Percentiles rank a stretch among this genome's conserved stretches.
phyloP scores from a whole-genome alignment of 2,329 filamentous ascomycete species.

The Pestalotiopsis sp. region DNA sequence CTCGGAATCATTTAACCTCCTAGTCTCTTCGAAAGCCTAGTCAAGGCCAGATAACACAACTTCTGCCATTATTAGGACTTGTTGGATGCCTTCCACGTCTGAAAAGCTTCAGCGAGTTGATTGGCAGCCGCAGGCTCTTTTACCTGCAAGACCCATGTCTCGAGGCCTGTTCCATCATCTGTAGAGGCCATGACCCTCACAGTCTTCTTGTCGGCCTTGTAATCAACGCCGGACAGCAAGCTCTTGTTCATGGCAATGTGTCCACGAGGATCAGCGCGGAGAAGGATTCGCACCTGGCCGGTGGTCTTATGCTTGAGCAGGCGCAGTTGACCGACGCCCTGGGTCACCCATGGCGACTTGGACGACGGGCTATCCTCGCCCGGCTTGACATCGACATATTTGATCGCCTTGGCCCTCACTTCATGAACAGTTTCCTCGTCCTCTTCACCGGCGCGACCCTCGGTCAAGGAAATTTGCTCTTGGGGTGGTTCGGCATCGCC shows the following conservation, averaged over 20 bases:
- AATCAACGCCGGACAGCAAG: slow-evolving; percentile 63
- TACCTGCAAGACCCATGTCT: slow-evolving; percentile 73
- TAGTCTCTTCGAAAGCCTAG: neutral
- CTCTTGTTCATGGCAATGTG: slow-evolving; percentile 73
- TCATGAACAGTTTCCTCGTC: slow-evolving; percentile 73
- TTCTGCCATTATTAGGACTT: slow-evolving; percentile 36
- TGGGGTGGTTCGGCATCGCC: slow-evolving; percentile 58
- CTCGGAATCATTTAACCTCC: neutral
- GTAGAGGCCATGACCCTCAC: slow-evolving; percentile 61
- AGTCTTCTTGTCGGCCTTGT: slow-evolving; percentile 64
- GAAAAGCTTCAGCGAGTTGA: slow-evolving; percentile 52
- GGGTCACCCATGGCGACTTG: slow-evolving; percentile 66
- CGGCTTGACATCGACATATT: slow-evolving; percentile 53
- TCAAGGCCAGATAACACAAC: neutral
- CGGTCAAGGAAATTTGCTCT: slow-evolving; percentile 71
- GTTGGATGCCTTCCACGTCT: slow-evolving; percentile 58
- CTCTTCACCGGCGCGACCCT: slow-evolving; percentile 69
- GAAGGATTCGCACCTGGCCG: slow-evolving; percentile 66
- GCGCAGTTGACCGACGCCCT: slow-evolving; percentile 73
- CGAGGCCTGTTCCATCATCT: slow-evolving; percentile 60
- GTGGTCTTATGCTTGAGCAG: slow-evolving; percentile 75
- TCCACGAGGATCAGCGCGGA: slow-evolving; percentile 76
- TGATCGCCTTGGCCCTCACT: slow-evolving; percentile 70
- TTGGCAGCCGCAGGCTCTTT: slow-evolving; percentile 58
- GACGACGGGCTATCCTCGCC: slow-evolving; percentile 49